A percentile compares a stretch with the other conserved stretches of the same genome.
phyloP scores from a whole-genome alignment of 192 early-diverging fungal genomes.

The Coemansia sp. region DNA sequence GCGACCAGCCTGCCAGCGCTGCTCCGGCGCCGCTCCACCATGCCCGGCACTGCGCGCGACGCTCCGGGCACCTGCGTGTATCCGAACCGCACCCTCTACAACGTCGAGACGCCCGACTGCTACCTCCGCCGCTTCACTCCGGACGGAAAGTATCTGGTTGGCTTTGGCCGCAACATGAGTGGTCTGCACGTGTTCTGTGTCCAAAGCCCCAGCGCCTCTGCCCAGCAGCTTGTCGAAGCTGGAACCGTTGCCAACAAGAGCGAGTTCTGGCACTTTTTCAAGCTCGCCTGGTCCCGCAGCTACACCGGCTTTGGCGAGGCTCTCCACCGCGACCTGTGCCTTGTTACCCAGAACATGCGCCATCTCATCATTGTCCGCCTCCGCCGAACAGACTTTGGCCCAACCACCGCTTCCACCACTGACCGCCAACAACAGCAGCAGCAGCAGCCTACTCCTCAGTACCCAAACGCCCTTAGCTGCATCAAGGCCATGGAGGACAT shows the following conservation, averaged over 20 bases:
- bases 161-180: slow-evolving; percentile 37
- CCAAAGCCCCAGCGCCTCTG: slow-evolving; percentile 24
- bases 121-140: slow-evolving; percentile 49
- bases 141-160: slow-evolving; percentile 50
- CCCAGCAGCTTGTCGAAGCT: slow-evolving; percentile 21
- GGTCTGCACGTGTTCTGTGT: slow-evolving; percentile 44
- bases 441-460: background rate
- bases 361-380: slow-evolving; percentile 37
- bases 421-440: slow-evolving; percentile 2
- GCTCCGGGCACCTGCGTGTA: slow-evolving; percentile 31
- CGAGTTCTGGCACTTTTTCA: slow-evolving; percentile 50
- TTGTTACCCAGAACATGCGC: slow-evolving; percentile 30
- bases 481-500: slow-evolving; percentile 46
- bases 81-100: slow-evolving; percentile 50
- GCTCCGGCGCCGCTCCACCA: slow-evolving; percentile 21
- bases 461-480: slow-evolving; percentile 32
- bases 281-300: slow-evolving; percentile 35
- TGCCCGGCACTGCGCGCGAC: background rate
- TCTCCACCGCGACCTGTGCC: slow-evolving; percentile 50
- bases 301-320: slow-evolving; percentile 37
- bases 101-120: slow-evolving; percentile 52
- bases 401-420: background rate
- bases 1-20: slow-evolving; percentile 20
- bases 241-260: slow-evolving; percentile 21
- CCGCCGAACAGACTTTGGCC: slow-evolving; percentile 11